Percentiles rank a stretch among this genome's conserved stretches.
Evolutionary conservation across 305 asterid species (phyloP).

Genomic region (Fraxinus velutina): DNA sequence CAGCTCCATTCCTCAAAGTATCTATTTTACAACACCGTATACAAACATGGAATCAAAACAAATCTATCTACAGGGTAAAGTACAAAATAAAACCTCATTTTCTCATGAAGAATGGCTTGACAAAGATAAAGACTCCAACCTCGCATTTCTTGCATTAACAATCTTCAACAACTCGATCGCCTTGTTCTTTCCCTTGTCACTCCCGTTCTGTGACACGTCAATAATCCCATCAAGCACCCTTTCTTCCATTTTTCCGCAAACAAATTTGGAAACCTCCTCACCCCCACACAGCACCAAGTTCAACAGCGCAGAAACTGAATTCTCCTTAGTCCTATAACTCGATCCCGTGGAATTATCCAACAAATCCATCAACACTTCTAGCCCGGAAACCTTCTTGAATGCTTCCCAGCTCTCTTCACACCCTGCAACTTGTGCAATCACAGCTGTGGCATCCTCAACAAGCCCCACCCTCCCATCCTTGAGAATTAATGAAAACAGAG

Average conservation of each 20-base stretch:
- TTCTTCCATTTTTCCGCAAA: constrained; percentile 45
- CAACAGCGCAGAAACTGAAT: constrained; percentile 63
- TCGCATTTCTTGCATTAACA: constrained; percentile 31
- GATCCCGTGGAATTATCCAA: constrained; percentile 75
- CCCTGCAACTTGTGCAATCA: constrained; percentile 84
- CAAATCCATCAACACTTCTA: constrained; percentile 73
- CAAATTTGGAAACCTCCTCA: constrained; percentile 42
- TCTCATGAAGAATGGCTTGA: constrained; percentile 32
- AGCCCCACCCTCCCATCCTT: constrained; percentile 68
- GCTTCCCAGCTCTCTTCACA: constrained; percentile 85
- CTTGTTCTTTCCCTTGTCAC: constrained; percentile 67
- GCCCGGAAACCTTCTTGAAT: constrained; percentile 59
- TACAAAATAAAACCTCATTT: constrained; percentile 26
- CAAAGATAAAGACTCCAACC: constrained; percentile 27
- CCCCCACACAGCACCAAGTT: constrained; percentile 76
- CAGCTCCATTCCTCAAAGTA: not conserved
- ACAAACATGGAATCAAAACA: constrained; percentile 21
- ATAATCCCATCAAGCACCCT: constrained; percentile 67
- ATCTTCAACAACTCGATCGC: constrained; percentile 51
- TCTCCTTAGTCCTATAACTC: constrained; percentile 73
- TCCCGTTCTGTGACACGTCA: constrained; percentile 65
- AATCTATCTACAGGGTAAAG: constrained; percentile 16
- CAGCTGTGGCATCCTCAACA: constrained; percentile 87
- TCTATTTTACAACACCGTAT: constrained; percentile 6
- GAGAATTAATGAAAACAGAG: constrained; percentile 59